phyloP scores from a whole-genome alignment of 1,284 basidiomycete species.

The Pseudozyma sp. region DNA sequence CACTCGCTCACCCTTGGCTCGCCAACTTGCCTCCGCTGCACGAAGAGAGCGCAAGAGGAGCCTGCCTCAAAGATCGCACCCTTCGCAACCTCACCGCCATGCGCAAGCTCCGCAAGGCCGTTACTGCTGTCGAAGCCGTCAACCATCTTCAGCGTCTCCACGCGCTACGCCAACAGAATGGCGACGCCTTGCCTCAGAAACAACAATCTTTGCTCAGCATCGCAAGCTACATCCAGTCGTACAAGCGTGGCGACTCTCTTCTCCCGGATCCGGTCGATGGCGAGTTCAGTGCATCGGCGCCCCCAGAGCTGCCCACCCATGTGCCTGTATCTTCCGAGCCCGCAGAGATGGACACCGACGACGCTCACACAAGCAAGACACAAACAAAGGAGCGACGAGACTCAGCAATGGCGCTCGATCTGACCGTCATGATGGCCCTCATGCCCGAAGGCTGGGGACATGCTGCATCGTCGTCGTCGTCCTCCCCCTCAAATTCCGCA shows the following conservation, averaged over 20 bases:
- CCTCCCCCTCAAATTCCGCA: conserved; percentile 7
- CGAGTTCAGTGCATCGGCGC: conserved; percentile 5
- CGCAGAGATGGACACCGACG: background rate
- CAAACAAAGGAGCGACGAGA: conserved; percentile 35
- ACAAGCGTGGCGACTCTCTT: conserved; percentile 39
- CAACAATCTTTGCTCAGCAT: conserved; percentile 51
- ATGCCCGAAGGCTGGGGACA: conserved; percentile 48
- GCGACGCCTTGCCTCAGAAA: conserved; percentile 47
- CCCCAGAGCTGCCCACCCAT: conserved; percentile 5
- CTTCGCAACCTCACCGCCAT: conserved; percentile 55
- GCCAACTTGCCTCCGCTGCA: conserved; percentile 54
- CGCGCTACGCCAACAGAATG: conserved; percentile 53
- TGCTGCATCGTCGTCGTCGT: conserved; percentile 7
- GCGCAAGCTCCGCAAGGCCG: conserved; percentile 58
- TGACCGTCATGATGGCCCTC: conserved; percentile 58
- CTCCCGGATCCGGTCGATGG: conserved; percentile 17
- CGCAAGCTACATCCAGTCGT: conserved; percentile 42
- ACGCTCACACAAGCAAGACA: background rate
- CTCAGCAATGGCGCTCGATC: conserved; percentile 58
- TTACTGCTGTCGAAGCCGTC: conserved; percentile 63
- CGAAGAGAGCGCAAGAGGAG: conserved; percentile 53
- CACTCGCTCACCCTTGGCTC: conserved; percentile 65
- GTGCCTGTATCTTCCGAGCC: conserved; percentile 23
- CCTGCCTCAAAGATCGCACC: conserved; percentile 58
- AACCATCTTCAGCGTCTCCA: conserved; percentile 60